Conservation (phyloP, 495 filamentous ascomycete species). For the Podospora anserina region DNA sequence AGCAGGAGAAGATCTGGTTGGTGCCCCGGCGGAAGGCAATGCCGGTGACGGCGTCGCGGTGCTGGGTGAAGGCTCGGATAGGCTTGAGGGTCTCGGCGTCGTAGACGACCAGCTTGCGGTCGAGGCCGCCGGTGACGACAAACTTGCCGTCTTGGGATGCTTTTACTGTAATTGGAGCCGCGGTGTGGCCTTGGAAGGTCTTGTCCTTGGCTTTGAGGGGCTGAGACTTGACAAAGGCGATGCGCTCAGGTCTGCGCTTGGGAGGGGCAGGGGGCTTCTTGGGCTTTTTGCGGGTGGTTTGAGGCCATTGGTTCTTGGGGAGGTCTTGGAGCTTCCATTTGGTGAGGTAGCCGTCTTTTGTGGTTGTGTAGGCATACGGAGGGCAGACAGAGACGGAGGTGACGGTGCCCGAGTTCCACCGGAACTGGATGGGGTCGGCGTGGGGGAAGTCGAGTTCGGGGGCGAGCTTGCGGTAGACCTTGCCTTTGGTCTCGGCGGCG, state of each 20-base stretch:
- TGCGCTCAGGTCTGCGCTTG: slow-evolving; percentile 65
- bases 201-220: slow-evolving; percentile 58
- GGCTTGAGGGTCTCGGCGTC: slow-evolving; percentile 72
- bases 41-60: slow-evolving; percentile 80
- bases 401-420: slow-evolving; percentile 69
- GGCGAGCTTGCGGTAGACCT: slow-evolving; percentile 75
- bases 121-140: slow-evolving; percentile 82
- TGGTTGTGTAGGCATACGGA: slow-evolving; percentile 79
- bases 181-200: slow-evolving; percentile 69
- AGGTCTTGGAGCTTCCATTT: slow-evolving; percentile 79
- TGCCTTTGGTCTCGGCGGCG: slow-evolving; percentile 89
- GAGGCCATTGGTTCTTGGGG: slow-evolving; percentile 52
- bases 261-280: slow-evolving; percentile 63
- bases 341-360: slow-evolving; percentile 76
- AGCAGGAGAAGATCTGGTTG: slow-evolving; percentile 86
- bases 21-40: slow-evolving; percentile 84
- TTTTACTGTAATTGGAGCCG: slow-evolving; percentile 74
- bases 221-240: slow-evolving; percentile 64
- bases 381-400: slow-evolving; percentile 75
- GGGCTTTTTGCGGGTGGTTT: slow-evolving; percentile 53
- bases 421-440: slow-evolving; percentile 66
- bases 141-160: slow-evolving; percentile 86
- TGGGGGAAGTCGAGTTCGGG: slow-evolving; percentile 60
- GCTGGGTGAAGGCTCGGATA: slow-evolving; percentile 80
- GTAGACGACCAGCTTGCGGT: slow-evolving; percentile 82